phyloP scores from a whole-genome alignment of 768 basidiomycete species.

The Punctularia strigosozonata region DNA sequence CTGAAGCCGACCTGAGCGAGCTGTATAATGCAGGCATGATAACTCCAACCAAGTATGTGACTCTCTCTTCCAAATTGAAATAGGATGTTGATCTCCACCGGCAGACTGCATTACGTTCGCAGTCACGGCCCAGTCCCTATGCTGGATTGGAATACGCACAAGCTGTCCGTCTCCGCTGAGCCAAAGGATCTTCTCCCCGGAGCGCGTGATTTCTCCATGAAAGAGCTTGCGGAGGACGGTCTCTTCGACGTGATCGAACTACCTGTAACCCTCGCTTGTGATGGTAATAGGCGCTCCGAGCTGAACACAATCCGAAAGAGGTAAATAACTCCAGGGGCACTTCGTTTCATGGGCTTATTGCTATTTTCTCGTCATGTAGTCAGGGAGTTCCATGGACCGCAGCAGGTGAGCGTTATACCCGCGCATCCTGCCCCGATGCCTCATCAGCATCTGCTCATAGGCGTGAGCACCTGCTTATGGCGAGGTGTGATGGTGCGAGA shows the following conservation, averaged over 20 bases:
- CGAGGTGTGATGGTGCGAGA: conserved; percentile 10
- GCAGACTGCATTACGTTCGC: conserved; percentile 13
- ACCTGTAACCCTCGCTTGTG: conserved; percentile 10
- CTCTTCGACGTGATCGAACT: conserved; percentile 7
- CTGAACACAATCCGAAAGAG: not conserved
- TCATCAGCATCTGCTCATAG: too few species aligned
- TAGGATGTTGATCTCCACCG: not conserved
- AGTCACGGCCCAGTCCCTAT: conserved; percentile 11
- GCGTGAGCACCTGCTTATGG: conserved; percentile 7
- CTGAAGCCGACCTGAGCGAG: conserved; percentile 5
- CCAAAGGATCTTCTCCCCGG: conserved; percentile 4
- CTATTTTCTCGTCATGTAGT: too few species aligned
- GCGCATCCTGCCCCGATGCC: not conserved
- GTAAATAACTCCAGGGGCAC: too few species aligned
- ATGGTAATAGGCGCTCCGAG: conserved; percentile 8
- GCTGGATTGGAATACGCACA: conserved; percentile 11
- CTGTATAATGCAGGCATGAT: conserved; percentile 11
- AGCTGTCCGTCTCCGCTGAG: conserved; percentile 5
- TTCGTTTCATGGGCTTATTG: too few species aligned
- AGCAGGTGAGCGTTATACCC: conserved; percentile 7
- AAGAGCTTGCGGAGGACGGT: conserved; percentile 7
- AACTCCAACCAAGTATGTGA: conserved; percentile 10
- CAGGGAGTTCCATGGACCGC: too few species aligned
- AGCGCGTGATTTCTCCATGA: conserved; percentile 11
- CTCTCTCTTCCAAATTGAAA: not conserved